Conservation (phyloP, 768 basidiomycete genomes). For the Cystobasidium onofrii region DNA sequence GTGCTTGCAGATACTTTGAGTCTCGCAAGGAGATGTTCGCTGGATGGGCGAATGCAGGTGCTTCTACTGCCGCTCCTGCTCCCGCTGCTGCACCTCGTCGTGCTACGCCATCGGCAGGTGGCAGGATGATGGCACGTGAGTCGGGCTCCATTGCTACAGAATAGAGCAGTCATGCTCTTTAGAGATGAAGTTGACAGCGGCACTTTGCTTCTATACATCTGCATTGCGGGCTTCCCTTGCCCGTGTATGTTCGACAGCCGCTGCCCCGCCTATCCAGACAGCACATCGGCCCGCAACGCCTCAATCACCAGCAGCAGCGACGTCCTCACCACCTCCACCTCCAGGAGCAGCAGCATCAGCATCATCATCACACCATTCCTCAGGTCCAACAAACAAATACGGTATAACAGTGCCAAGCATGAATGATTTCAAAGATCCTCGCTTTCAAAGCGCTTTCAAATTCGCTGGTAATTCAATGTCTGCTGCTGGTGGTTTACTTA, state of each 20-base stretch:
- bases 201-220: neutral
- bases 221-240: neutral
- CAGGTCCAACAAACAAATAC: constrained; percentile 11
- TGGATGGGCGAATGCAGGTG: neutral
- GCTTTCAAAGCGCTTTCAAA: constrained; percentile 24
- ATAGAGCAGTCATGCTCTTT: neutral
- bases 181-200: neutral
- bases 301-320: neutral
- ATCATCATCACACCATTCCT: neutral
- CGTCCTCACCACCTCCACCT: neutral
- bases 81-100: constrained; percentile 14
- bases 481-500: constrained; percentile 14
- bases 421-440: constrained; percentile 26
- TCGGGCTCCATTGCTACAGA: neutral
- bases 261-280: constrained; percentile 13
- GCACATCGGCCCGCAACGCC: constrained; percentile 1
- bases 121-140: constrained; percentile 13
- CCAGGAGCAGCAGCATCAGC: neutral
- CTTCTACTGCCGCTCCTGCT: constrained; percentile 20
- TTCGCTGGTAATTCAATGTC: constrained; percentile 7
- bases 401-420: constrained; percentile 23
- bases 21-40: constrained; percentile 24
- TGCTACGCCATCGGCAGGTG: neutral
- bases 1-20: constrained; percentile 23
- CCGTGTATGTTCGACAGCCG: neutral